A percentile compares a stretch with the other conserved stretches of the same genome.
These are phyloP conservation scores for Lasiosphaeris hirsuta DNA, from an alignment of 495 filamentous ascomycete species.

Conservation along the genomic window DNA sequence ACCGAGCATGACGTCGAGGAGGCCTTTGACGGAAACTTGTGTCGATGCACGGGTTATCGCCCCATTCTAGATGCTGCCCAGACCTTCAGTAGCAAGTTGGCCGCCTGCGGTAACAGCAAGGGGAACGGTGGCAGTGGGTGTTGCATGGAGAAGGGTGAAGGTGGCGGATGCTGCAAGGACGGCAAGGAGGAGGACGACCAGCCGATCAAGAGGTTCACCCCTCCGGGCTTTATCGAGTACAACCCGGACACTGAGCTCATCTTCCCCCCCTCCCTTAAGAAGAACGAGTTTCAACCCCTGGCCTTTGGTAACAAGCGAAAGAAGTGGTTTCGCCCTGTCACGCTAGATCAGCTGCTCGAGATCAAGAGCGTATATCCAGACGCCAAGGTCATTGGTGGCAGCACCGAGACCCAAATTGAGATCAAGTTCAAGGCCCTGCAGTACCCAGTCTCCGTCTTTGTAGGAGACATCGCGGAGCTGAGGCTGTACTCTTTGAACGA, in stretches of 20 bases:
- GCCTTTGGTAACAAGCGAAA: conserved; percentile 93
- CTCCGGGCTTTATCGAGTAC: conserved; percentile 88
- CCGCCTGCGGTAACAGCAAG: conserved; percentile 54
- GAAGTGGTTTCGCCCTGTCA: conserved; percentile 88
- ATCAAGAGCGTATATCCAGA: conserved; percentile 83
- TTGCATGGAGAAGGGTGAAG: conserved; percentile 57
- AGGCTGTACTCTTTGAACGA: conserved; percentile 74
- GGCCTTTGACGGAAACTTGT: conserved; percentile 93
- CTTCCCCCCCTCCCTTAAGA: conserved; percentile 80
- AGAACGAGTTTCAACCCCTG: conserved; percentile 76
- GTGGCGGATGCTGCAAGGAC: conserved; percentile 58
- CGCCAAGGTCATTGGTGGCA: conserved; percentile 92
- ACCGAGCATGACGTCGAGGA: conserved; percentile 77
- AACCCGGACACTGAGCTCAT: conserved; percentile 92
- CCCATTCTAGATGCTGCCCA: conserved; percentile 91
- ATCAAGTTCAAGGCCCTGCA: conserved; percentile 96
- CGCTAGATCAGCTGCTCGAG: conserved; percentile 79
- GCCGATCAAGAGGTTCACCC: conserved; percentile 67
- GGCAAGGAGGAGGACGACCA: conserved; percentile 42
- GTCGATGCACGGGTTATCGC: conserved; percentile 91
- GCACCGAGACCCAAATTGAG: conserved; percentile 96
- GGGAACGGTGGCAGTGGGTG: conserved; percentile 63
- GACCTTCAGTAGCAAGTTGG: conserved; percentile 52
- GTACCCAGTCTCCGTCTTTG: conserved; percentile 84
- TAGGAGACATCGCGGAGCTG: conserved; percentile 89